Evolutionary conservation across 257 asterid species (phyloP), one percentile per base, ranked within the genome.

Genomic region (Galeopsis tetrahit): DNA sequence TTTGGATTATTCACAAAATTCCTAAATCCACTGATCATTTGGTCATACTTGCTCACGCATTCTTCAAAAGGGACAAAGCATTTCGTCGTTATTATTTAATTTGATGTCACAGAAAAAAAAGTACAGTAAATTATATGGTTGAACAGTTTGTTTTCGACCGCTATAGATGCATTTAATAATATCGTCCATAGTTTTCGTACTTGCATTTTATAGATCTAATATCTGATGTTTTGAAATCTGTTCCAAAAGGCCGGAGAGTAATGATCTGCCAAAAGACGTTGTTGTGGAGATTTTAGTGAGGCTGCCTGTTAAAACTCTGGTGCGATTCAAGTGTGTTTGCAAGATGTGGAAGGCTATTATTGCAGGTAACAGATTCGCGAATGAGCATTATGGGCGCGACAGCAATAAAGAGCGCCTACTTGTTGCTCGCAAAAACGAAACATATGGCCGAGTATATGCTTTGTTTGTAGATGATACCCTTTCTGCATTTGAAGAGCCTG

Each of bases 301-400:
- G 64, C 63, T 80, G 68, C 78, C 86, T 1, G 86, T 84, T 63
- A 82, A 80, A 49, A 43, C 75, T 57, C 68, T 86, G 40, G 2
- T 76, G 75, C 81, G 14, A 58, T 79, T 78, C 68, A 86, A 84
- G 66, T 75, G 64, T 15, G 83, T 80, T 6, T 74, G 87, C 63
- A 82, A 80, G 66, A 63, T 36, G 4, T 85, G 90, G 87, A 71
- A 64, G 44, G 4, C 76, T 71, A 76, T 80, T 31, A 82, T 82
- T 15, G 75, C 39, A 21, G 78, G 74, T 60, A 44, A 71, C 4
- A 56, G 61, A 34, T 85, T 82, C 63, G 59, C 70, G 42, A 46
- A 58, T 43, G 78, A 64, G 6, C 90, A 85, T 59, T 76, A 62
- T 17, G n/a, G 0, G 44, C 72, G 69, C 15, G 62, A 36, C 31